These are phyloP conservation scores for Phytophthora capsici DNA, from an alignment of 352 stramenopile species.

Conservation along the genomic window DNA sequence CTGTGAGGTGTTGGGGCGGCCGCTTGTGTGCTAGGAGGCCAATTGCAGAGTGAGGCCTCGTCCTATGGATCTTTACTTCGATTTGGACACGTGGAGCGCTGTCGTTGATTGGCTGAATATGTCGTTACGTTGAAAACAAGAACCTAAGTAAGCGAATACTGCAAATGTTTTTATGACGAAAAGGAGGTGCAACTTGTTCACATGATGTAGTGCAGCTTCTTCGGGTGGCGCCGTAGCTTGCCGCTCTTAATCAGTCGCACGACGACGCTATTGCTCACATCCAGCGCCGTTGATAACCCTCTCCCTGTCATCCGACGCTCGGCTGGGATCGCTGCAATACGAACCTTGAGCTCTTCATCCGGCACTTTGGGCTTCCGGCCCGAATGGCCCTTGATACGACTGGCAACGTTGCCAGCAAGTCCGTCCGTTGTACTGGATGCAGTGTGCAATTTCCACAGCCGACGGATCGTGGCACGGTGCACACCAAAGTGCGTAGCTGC, in stretches of 20 bases:
- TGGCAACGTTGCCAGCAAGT: slow-evolving; percentile 35
- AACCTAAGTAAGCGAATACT: neutral
- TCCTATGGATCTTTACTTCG: slow-evolving; percentile 23
- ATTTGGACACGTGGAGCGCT: slow-evolving; percentile 22
- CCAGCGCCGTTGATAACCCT: slow-evolving; percentile 34
- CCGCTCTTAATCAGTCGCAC: slow-evolving; percentile 42
- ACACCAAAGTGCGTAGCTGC: slow-evolving; percentile 42
- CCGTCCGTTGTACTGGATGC: slow-evolving; percentile 23
- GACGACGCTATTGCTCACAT: slow-evolving; percentile 45
- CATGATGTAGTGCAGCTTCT: slow-evolving; percentile 50
- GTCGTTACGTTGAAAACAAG: neutral
- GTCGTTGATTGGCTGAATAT: slow-evolving; percentile 18
- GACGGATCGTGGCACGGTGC: slow-evolving; percentile 40
- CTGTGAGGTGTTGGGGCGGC: neutral
- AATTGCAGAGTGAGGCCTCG: slow-evolving; percentile 35
- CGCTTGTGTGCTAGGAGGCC: slow-evolving; percentile 22
- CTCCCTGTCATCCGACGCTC: slow-evolving; percentile 44
- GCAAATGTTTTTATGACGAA: neutral
- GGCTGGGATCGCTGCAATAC: slow-evolving; percentile 33
- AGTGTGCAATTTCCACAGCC: slow-evolving; percentile 41
- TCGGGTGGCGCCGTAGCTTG: slow-evolving; percentile 44
- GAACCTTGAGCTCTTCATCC: slow-evolving; percentile 41
- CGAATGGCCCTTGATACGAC: slow-evolving; percentile 41
- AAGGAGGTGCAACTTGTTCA: slow-evolving; percentile 11
- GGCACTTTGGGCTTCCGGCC: slow-evolving; percentile 43